phyloP scores from a whole-genome alignment of 2,329 filamentous ascomycete species.

The Scortechinia acanthostroma region DNA sequence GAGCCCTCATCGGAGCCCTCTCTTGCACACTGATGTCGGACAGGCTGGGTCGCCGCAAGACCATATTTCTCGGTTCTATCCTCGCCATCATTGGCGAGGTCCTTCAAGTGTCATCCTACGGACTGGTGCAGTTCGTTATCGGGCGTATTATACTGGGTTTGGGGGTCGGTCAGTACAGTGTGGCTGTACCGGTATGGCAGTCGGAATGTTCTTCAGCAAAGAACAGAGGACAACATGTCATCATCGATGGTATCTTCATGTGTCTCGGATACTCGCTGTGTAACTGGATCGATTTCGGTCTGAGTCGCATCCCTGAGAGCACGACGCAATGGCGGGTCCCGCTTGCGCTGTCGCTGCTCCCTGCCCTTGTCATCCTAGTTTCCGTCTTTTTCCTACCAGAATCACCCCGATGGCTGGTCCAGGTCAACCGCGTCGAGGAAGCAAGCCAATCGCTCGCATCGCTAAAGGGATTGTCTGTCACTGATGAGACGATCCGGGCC shows the following conservation, averaged over 20 bases:
- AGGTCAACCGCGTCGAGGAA: conserved; percentile 19
- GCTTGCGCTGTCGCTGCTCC: conserved; percentile 21
- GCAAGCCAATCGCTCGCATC: conserved; percentile 22
- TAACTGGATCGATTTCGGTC: conserved; percentile 1
- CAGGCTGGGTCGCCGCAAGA: not conserved
- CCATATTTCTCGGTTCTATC: not conserved
- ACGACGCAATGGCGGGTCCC: conserved; percentile 13
- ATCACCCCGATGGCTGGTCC: conserved; percentile 23
- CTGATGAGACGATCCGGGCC: conserved; percentile 24
- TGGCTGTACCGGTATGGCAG: not conserved
- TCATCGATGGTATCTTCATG: not conserved
- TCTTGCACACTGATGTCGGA: not conserved
- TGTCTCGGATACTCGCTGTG: conserved; percentile 1
- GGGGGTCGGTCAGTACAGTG: conserved; percentile 1
- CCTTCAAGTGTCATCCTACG: not conserved
- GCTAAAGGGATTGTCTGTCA: conserved; percentile 24
- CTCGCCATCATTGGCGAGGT: not conserved
- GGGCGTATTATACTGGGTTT: not conserved
- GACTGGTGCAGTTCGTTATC: not conserved
- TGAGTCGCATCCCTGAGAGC: not conserved
- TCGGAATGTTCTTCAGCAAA: not conserved
- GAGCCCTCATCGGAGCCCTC: not conserved
- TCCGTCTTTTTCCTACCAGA: conserved; percentile 24
- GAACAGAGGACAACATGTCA: not conserved
- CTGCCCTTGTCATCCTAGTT: conserved; percentile 18